Evolutionary conservation across 164 flowering plant genomes (phyloP).

Genomic region (Sedum album): DNA sequence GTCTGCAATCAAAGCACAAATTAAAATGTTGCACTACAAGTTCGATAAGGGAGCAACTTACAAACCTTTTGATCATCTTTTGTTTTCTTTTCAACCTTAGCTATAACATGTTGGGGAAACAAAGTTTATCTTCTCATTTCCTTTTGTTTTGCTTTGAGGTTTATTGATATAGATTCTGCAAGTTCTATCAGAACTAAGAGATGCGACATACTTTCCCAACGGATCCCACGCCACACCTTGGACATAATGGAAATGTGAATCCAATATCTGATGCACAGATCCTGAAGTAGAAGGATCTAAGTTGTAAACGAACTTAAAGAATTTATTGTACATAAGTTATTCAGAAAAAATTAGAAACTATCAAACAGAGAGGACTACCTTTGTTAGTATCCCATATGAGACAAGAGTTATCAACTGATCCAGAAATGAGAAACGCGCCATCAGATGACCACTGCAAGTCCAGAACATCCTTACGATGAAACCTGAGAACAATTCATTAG

Average conservation of each 20-base stretch:
- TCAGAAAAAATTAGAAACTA: neutral
- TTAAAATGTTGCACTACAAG: neutral
- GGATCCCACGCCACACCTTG: slow-evolving; percentile 99
- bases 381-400: slow-evolving; percentile 87
- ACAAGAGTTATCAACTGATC: slow-evolving; percentile 96
- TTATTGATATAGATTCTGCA: slow-evolving; percentile 71
- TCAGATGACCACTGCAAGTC: slow-evolving; percentile 90
- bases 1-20: slow-evolving; percentile 26
- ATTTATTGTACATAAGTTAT: neutral
- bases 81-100: slow-evolving; percentile 49
- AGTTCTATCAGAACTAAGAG: slow-evolving; percentile 93
- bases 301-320: neutral
- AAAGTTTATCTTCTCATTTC: slow-evolving; percentile 52
- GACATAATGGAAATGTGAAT: slow-evolving; percentile 87
- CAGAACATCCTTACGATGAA: slow-evolving; percentile 94
- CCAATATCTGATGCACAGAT: slow-evolving; percentile 86
- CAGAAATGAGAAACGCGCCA: slow-evolving; percentile 81
- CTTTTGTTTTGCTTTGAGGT: slow-evolving; percentile 59
- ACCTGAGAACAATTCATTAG: slow-evolving; percentile 29
- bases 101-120: slow-evolving; percentile 71
- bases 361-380: slow-evolving; percentile 33
- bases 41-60: neutral
- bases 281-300: slow-evolving; percentile 33
- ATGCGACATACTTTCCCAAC: slow-evolving; percentile 64
- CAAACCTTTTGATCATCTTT: slow-evolving; percentile 66